A percentile compares a stretch with the other conserved stretches of the same genome.
Evolutionary conservation across 208 protist genomes (phyloP).

Genomic region (Trypanosoma caninum): DNA sequence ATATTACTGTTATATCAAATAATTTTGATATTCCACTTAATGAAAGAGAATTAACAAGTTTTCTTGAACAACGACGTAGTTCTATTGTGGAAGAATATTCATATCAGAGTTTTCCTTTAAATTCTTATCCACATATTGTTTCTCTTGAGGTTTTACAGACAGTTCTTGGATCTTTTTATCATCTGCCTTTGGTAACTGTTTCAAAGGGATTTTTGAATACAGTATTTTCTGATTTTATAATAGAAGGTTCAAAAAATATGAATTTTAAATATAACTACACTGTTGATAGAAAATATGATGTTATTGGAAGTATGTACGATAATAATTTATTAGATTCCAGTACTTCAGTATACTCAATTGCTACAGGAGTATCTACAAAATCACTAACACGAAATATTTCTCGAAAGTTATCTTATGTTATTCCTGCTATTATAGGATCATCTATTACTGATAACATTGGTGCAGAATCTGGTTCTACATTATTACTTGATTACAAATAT

Average conservation of each 20-base stretch:
- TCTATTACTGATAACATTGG: slow-evolving; percentile 28
- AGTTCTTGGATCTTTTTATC: slow-evolving; percentile 22
- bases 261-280: slow-evolving; percentile 35
- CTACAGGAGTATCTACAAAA: slow-evolving; percentile 24
- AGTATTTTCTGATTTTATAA: slow-evolving; percentile 56
- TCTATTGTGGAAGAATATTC: slow-evolving; percentile 42
- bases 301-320: slow-evolving; percentile 69
- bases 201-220: slow-evolving; percentile 51
- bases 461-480: slow-evolving; percentile 16
- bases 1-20: slow-evolving; percentile 39
- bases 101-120: slow-evolving; percentile 62
- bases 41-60: slow-evolving; percentile 36
- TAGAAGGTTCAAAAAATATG: slow-evolving; percentile 29
- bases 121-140: slow-evolving; percentile 61
- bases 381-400: slow-evolving; percentile 9
- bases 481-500: slow-evolving; percentile 53
- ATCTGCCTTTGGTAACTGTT: slow-evolving; percentile 38
- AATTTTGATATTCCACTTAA: slow-evolving; percentile 45
- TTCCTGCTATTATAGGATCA: slow-evolving; percentile 14
- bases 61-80: slow-evolving; percentile 30
- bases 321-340: not conserved
- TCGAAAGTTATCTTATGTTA: not conserved
- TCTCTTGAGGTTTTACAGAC: slow-evolving; percentile 28
- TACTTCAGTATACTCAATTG: not conserved
- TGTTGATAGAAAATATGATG: slow-evolving; percentile 32